phyloP scores from a whole-genome alignment of 2,329 filamentous ascomycete species.

The Sphaerulina vaccinii region DNA sequence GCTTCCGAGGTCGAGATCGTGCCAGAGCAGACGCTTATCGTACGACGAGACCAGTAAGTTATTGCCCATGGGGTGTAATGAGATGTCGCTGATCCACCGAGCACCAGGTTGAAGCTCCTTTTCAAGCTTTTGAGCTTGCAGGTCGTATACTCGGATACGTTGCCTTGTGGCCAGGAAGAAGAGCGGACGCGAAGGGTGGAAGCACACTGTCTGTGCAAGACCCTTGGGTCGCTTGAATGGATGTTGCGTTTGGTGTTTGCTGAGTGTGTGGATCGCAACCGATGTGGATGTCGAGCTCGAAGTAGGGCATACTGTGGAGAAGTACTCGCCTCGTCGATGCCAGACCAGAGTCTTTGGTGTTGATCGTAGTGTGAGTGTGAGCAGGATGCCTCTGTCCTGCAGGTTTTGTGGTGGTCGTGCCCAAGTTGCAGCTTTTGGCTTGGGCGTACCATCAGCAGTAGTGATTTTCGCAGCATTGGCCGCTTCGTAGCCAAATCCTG shows the following conservation, averaged over 20 bases:
- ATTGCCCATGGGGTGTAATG: constrained; percentile 88
- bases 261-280: constrained; percentile 90
- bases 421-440: constrained; percentile 79
- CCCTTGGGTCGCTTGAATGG: constrained; percentile 78
- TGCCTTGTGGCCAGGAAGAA: constrained; percentile 97
- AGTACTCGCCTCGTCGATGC: constrained; percentile 92
- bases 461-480: constrained; percentile 57
- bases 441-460: constrained; percentile 55
- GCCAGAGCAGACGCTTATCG: constrained; percentile 91
- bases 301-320: constrained; percentile 83
- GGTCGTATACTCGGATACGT: constrained; percentile 88
- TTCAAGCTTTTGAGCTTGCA: constrained; percentile 85
- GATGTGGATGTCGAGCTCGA: constrained; percentile 66
- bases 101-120: constrained; percentile 93
- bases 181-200: constrained; percentile 88
- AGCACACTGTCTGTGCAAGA: constrained; percentile 84
- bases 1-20: constrained; percentile 87
- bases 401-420: constrained; percentile 71
- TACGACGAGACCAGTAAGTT: constrained; percentile 94
- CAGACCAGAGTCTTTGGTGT: constrained; percentile 82
- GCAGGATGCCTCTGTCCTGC: constrained; percentile 73
- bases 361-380: constrained; percentile 70
- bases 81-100: constrained; percentile 90
- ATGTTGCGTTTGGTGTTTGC: constrained; percentile 90
- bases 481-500: constrained; percentile 90